Evolutionary conservation across 73 alveolate species (phyloP), one percentile per base, ranked within the genome.

Genomic region (Tetrahymena thermophila): DNA sequence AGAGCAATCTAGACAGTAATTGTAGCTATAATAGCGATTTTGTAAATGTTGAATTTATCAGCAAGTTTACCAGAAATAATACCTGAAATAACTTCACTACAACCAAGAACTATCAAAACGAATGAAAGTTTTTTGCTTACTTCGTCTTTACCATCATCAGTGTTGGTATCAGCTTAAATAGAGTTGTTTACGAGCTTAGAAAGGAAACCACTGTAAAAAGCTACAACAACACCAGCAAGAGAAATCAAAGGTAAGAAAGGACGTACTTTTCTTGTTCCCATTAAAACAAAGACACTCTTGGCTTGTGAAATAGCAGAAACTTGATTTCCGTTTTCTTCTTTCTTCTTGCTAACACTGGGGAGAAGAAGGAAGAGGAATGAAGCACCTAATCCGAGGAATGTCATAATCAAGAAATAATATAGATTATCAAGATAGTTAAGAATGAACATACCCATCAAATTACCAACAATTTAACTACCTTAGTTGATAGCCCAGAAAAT

Each of bases 201-300:
- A 17, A 95, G 85, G 94, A 95, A 95, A 35, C 96, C 95, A 43
- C 95, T 95, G 35, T 95, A 95, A 85, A 95, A 95, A 43, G 96
- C 96, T 28, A 95, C 95, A 85, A 95, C 93, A 35, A 94, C 84
- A 50, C 96, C 96, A 34, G 94, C 95, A 43, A 95, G 93, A 35
- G 71, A 85, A 55, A 83, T 85, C 44, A 85, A 85, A 17, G 93
- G 93, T 19, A 95, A 35, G 94, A 95, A 40, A 0, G 96, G 96
- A 55, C 96, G 93, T 84, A 95, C 93, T 58, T 95, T 95, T 85
- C 84, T 95, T 7, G 96, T 85, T 38, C 42, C 85, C 44, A 95
- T 85, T 8, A 95, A 34, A 31, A 95, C 93, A 4, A 35, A 95
- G 17, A 95, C 93, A 38, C 85, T 89, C 56, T 93, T 85, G 14